These are phyloP conservation scores for Teunomyces panamensis DNA, from an alignment of 805 yeast genomes.

Conservation along the genomic window DNA sequence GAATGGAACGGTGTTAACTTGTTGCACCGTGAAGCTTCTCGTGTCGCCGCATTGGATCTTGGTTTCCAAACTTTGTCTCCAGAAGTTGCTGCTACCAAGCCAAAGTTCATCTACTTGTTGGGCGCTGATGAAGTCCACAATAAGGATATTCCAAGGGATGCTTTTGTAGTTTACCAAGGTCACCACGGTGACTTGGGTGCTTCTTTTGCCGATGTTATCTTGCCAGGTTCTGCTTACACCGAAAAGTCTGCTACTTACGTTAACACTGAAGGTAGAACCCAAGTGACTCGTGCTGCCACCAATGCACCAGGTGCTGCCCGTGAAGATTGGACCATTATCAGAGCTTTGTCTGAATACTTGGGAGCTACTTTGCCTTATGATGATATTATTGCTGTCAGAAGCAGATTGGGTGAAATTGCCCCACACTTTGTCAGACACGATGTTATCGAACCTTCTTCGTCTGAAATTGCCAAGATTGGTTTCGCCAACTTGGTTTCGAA, in stretches of 20 bases:
- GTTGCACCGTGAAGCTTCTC: slow-evolving; percentile 82
- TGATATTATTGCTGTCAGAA: slow-evolving; percentile 62
- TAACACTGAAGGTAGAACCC: slow-evolving; percentile 88
- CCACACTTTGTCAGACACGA: slow-evolving; percentile 80
- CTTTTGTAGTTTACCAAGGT: slow-evolving; percentile 87
- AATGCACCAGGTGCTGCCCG: slow-evolving; percentile 87
- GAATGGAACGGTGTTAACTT: slow-evolving; percentile 82
- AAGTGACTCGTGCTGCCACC: slow-evolving; percentile 80
- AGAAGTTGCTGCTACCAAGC: slow-evolving; percentile 46
- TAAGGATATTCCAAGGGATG: slow-evolving; percentile 72
- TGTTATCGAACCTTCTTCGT: slow-evolving; percentile 64
- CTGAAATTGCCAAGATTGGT: slow-evolving; percentile 56
- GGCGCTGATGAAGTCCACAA: slow-evolving; percentile 81
- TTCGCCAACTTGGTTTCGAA: slow-evolving; percentile 42
- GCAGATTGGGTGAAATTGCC: slow-evolving; percentile 70
- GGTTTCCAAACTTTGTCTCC: slow-evolving; percentile 63
- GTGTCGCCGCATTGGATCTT: slow-evolving; percentile 81
- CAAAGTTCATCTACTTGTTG: slow-evolving; percentile 75
- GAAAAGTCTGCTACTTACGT: slow-evolving; percentile 83
- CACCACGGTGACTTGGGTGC: slow-evolving; percentile 93
- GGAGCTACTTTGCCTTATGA: slow-evolving; percentile 73
- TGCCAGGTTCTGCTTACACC: slow-evolving; percentile 87
- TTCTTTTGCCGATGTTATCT: slow-evolving; percentile 78
- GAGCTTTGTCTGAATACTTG: slow-evolving; percentile 79
- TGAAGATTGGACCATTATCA: slow-evolving; percentile 86